Conservation (phyloP, 495 filamentous ascomycete species). For the Talaromyces wortmannii region DNA sequence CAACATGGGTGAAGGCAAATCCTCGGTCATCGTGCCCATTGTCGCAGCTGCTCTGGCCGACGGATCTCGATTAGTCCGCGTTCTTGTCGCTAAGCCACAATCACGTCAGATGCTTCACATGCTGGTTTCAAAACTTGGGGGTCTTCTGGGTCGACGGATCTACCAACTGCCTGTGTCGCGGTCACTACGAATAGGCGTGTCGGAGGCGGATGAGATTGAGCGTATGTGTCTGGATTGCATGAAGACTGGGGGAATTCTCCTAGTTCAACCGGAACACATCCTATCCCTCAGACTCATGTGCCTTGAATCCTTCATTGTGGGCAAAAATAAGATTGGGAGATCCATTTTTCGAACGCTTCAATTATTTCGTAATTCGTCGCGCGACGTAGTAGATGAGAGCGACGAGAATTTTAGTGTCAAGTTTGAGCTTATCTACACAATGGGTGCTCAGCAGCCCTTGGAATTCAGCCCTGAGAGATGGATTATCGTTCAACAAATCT, state of each 20-base stretch:
- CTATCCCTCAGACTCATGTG: conserved; percentile 64
- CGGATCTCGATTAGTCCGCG: conserved; percentile 40
- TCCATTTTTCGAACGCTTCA: conserved; percentile 32
- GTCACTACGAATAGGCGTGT: conserved; percentile 26
- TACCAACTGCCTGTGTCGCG: conserved; percentile 61
- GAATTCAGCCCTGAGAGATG: conserved; percentile 56
- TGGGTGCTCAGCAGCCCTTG: conserved; percentile 47
- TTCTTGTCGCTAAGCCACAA: conserved; percentile 59
- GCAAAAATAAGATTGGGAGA: conserved; percentile 13
- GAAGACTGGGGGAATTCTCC: conserved; percentile 43
- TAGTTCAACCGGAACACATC: conserved; percentile 64
- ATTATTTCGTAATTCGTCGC: conserved; percentile 29
- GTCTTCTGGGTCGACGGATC: conserved; percentile 49
- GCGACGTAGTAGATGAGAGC: conserved; percentile 60
- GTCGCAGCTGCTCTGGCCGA: conserved; percentile 50
- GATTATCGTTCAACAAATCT: conserved; percentile 48
- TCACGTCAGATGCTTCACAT: conserved; percentile 57
- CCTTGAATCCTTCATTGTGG: conserved; percentile 37
- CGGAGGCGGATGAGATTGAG: conserved; percentile 6
- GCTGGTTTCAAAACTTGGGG: conserved; percentile 51
- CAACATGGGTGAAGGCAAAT: conserved; percentile 76
- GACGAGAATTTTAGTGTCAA: conserved; percentile 57
- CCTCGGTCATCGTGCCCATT: conserved; percentile 63
- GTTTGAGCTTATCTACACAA: conserved; percentile 62
- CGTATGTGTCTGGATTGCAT: conserved; percentile 36